Percentiles rank a stretch among this genome's conserved stretches.
These are phyloP conservation scores for Violaceomyces palustris DNA, from an alignment of 1,284 basidiomycete species.

Conservation along the genomic window DNA sequence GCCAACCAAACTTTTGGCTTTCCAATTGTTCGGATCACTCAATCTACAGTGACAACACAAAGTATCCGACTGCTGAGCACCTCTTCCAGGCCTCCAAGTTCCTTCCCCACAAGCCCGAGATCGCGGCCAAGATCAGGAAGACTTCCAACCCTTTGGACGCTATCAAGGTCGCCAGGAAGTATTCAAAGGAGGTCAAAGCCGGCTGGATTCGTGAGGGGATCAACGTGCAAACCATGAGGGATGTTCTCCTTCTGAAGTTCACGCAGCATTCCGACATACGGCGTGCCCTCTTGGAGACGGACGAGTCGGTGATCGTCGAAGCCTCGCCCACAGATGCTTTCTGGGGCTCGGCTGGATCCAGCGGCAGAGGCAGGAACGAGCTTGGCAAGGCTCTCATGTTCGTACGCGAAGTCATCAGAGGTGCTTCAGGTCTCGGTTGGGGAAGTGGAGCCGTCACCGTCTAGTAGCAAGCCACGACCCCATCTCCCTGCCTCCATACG, in stretches of 20 bases:
- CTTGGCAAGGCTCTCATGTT: constrained; percentile 29
- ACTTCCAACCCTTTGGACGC: constrained; percentile 26
- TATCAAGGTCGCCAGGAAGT: constrained; percentile 21
- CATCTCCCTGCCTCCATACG: too few species aligned
- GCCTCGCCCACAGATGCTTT: constrained; percentile 38
- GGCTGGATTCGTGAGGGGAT: constrained; percentile 36
- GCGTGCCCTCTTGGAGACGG: constrained; percentile 27
- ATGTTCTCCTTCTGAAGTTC: constrained; percentile 38
- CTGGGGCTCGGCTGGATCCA: constrained; percentile 26
- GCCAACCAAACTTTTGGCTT: constrained; percentile 34
- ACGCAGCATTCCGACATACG: constrained; percentile 18
- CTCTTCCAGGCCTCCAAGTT: constrained; percentile 42
- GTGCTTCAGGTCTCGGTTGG: constrained; percentile 14
- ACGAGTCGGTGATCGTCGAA: constrained; percentile 25
- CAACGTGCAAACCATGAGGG: constrained; percentile 35
- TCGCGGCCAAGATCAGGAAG: constrained; percentile 37
- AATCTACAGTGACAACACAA: constrained; percentile 17
- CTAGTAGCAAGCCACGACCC: too few species aligned
- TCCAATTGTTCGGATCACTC: constrained; percentile 24
- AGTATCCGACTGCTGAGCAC: constrained; percentile 40
- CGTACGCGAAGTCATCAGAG: constrained; percentile 27
- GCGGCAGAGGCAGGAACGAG: constrained; percentile 27
- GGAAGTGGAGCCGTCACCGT: constrained; percentile 33
- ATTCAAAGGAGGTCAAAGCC: constrained; percentile 13
- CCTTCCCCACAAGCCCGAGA: constrained; percentile 20